Evolutionary conservation across 305 asterid genomes (phyloP), one percentile per base, ranked within the genome.

Genomic region (Stenogyne calaminthoides): DNA sequence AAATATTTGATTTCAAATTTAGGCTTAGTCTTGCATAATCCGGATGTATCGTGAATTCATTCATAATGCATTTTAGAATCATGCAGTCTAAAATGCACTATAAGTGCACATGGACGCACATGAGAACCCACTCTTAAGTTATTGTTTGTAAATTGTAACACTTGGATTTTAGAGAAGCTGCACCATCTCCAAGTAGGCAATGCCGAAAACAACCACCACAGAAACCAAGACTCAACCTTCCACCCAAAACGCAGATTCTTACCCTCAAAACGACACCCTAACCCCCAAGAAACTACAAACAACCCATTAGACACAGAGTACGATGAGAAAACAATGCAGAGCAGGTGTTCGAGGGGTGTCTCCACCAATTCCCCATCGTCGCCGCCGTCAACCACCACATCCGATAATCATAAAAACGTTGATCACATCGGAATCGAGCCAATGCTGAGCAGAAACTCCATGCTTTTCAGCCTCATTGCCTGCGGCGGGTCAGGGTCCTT

Each of bases 401-500:
- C 96, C 1, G 79, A n/a, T n/a, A n/a, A 63, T 22, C 70, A 57
- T 19, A 20, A 88, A 73, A 93, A 84, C 7, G 93, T 87, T 0
- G 96, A 86, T 20, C 80, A 86, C 0, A 73, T 76, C 2, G 81
- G 54, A 8, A 84, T 56, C 3, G 97, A 84, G 78, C 89, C 96
- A 5, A 7, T 86, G 79, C 52, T 88, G 58, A 83, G 87, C 78
- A 83, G 92, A 12, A 91, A 82, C 67, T 93, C 98, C 4, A 77
- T 93, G 78, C 78, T 93, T 1, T 80, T 89, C 57, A 92, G 78
- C 74, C 86, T 93, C 73, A 88, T 93, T 11, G 90, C 95, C 0
- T 93, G 98, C 56, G 97, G 98, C 0, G 97, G 98, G 1, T 83
- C 94, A 0, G 70, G 81, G 11, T 81, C 97, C 4, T 93, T 88